Base-by-base conservation (phyloP, 768 basidiomycete species). In the Basidioascus undulatus region DNA sequence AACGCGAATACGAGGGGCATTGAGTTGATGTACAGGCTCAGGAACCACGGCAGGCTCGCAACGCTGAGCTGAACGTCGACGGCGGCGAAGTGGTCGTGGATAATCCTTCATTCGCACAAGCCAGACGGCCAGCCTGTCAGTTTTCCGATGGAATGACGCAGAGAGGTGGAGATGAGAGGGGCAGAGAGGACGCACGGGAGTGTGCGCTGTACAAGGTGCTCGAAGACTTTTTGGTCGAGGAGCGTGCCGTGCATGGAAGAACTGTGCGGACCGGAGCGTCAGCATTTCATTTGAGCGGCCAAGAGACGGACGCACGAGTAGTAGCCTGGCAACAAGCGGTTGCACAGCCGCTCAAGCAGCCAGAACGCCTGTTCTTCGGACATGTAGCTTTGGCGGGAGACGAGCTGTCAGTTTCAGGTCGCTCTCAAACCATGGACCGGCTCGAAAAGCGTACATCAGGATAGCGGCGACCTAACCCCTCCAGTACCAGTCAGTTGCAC, bases 321-420 rank as follows among this genome's bases (percentile, higher is more conserved):
- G 58, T 94, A 94, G n/a, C 89, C 89, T 3, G 92, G 92, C 21
- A 98, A 63, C 21, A 96, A 70, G 12, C 89, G 72, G 51, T 87
- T 83, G 50, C 92, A 96, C 6, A 98, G 65, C 1, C 94, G 82
- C 53, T 87, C 81, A 6, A 98, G 66, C 6, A 94, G 64, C 87
- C 87, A 96, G 57, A 98, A 98, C 10, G 87, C 76, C 57, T 96
- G 89, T 50, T 96, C 92, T 59, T 98, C 92, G 3, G 84, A 89
- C 83, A 92, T 84, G 57, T 94, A 98, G 46, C 87, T 96, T 49
- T n/a, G 30, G 42, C 26, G 8, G 28, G 28, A 30, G 15, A 34
- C 6, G 27, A 20, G 35, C n/a, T n/a, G n/a, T n/a, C n/a, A n/a
- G n/a, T n/a, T n/a, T n/a, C n/a, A n/a, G n/a, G n/a, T n/a, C n/a